Evolutionary conservation across 495 filamentous ascomycete species (phyloP).

Genomic region (Trichodelitschia bisporula): DNA sequence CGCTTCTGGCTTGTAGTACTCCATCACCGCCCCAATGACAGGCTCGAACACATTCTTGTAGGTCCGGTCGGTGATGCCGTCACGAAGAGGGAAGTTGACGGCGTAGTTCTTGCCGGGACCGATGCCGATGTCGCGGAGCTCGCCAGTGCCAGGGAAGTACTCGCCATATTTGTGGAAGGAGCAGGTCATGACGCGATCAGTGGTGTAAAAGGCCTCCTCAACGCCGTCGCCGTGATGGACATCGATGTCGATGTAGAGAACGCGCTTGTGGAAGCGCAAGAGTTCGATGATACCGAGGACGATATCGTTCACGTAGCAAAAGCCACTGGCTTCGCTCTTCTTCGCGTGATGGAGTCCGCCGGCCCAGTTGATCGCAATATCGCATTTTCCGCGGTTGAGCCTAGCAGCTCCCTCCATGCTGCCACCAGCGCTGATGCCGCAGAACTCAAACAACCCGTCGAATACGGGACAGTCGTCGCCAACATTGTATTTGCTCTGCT

Average conservation of each 20-base stretch:
- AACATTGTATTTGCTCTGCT: constrained; percentile 93
- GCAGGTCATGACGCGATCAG: constrained; percentile 93
- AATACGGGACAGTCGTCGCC: constrained; percentile 97
- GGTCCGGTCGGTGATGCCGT: constrained; percentile 78
- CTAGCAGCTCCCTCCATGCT: constrained; percentile 93
- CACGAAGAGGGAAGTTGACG: constrained; percentile 88
- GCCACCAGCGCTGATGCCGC: constrained; percentile 87
- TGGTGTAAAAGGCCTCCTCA: constrained; percentile 93
- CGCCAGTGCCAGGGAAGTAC: constrained; percentile 94
- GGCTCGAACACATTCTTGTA: constrained; percentile 96
- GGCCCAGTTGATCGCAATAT: constrained; percentile 95
- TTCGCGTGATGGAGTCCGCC: constrained; percentile 95
- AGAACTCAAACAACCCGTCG: constrained; percentile 94
- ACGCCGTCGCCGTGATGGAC: constrained; percentile 97
- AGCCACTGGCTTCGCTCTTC: constrained; percentile 86
- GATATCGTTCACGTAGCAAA: constrained; percentile 98
- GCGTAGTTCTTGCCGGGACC: constrained; percentile 82
- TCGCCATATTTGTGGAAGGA: constrained; percentile 99
- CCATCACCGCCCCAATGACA: constrained; percentile 79
- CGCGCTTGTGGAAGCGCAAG: constrained; percentile 77
- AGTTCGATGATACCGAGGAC: constrained; percentile 90
- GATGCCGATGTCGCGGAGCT: constrained; percentile 85
- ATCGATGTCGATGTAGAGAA: constrained; percentile 95
- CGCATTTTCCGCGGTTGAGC: constrained; percentile 79
- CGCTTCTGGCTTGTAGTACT: constrained; percentile 82